Evolutionary conservation across 1,284 basidiomycete species (phyloP), one percentile per base, ranked within the genome.

Genomic region (Pterulicium gracile): DNA sequence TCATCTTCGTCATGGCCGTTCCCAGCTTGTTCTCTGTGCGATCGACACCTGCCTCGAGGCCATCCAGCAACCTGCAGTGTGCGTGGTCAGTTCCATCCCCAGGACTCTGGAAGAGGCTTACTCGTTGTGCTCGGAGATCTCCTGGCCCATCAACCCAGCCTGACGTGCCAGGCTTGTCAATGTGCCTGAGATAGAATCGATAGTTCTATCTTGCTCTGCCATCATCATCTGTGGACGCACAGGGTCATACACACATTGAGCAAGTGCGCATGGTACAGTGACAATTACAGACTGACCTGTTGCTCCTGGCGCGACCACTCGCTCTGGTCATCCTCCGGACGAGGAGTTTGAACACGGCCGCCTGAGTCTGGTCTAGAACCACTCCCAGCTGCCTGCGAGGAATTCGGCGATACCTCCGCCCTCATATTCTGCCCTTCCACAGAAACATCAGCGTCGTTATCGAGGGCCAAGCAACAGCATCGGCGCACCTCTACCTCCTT

Each of bases 61-160:
- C 90, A 24, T 78, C 82, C 0, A 96, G 70, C 76, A 96, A 79
- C 55, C 90, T 93, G 54, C 12, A 19, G 12, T 15, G 44, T 40
- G 23, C 17, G 13, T n/a, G 44, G 24, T 20, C 19, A 36, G 5
- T 48, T n/a, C 50, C 24, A 52, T 45, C 45, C 43, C 39, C 10
- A n/a, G 39, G 24, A 3, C 22, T n/a, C 19, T 45, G 27, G 10
- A 36, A 43, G 18, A 49, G 46, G 63, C 81, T 49, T 53, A 93
- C 92, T 89, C 88, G 54, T 82, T 87, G 54, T 95, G 92, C 60
- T 93, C 89, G 3, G 61, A 68, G 41, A 95, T 88, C 60, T 96
- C 92, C 45, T 77, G 79, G 0, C 92, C 92, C 76, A 96, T 95
- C 36, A 95, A 66, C 3, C 85, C 87, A 1, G 92, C 92, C 64